Evolutionary conservation across 257 asterid species (phyloP).

Genomic region (Gardenia jasminoides): DNA sequence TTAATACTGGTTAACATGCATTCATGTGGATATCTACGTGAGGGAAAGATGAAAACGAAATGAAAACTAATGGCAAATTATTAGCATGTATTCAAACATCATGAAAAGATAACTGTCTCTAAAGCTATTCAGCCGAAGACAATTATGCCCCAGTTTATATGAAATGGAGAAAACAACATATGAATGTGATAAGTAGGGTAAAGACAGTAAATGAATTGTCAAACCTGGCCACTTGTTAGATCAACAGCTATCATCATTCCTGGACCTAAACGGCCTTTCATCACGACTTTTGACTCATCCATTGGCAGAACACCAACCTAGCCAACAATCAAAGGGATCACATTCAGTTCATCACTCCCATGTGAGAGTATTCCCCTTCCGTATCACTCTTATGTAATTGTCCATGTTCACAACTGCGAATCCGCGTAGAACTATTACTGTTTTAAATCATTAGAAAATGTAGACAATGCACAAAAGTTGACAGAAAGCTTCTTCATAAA

Average conservation of each 20-base stretch:
- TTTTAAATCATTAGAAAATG: neutral
- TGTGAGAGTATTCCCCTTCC: neutral
- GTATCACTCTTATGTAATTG: too few species aligned
- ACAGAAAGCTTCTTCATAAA: neutral
- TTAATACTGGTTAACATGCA: neutral
- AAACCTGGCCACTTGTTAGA: conserved; percentile 84
- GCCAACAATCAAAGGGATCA: conserved; percentile 24
- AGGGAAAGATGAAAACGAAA: neutral
- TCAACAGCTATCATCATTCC: conserved; percentile 99
- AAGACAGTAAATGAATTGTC: conserved; percentile 3
- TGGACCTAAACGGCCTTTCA: conserved; percentile 99
- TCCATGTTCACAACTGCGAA: too few species aligned
- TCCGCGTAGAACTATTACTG: neutral
- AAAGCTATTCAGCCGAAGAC: neutral
- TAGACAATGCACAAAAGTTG: neutral
- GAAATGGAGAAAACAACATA: neutral
- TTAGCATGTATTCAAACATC: neutral
- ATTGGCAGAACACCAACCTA: conserved; percentile 95
- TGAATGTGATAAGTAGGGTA: neutral
- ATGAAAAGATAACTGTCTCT: neutral
- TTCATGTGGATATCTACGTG: neutral
- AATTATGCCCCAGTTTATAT: neutral
- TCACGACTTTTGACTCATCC: conserved; percentile 85
- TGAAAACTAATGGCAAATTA: neutral
- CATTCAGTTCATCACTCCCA: conserved; percentile 7